Conservation (phyloP, 495 filamentous ascomycete species). For the Polyplosphaeria fusca region DNA sequence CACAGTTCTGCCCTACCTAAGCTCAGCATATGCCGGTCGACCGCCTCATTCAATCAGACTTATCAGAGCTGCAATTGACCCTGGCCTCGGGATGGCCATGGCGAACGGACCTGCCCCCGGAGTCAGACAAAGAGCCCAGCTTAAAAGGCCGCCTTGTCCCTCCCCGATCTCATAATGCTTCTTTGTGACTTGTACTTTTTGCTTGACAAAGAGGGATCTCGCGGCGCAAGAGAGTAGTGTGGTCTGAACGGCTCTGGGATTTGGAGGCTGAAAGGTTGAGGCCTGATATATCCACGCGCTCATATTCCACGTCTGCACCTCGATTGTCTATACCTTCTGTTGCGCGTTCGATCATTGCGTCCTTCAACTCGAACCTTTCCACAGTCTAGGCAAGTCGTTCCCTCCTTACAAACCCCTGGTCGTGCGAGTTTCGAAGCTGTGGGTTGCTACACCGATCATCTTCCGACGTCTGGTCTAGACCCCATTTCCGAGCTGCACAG, state of each 20-base stretch:
- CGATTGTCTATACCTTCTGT: not conserved
- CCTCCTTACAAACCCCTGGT: no score
- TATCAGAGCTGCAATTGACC: conserved; percentile 4
- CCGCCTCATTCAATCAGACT: conserved; percentile 20
- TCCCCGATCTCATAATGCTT: not conserved
- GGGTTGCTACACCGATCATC: not conserved
- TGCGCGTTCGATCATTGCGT: no score
- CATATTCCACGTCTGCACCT: not conserved
- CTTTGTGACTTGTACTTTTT: not conserved
- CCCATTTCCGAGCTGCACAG: not conserved
- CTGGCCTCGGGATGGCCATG: not conserved
- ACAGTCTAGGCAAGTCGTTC: no score
- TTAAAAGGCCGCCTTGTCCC: not conserved
- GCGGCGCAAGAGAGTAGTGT: not conserved
- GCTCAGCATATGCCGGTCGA: conserved; percentile 6
- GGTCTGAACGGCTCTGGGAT: not conserved
- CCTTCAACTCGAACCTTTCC: no score
- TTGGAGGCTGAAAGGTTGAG: not conserved
- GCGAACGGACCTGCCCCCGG: not conserved
- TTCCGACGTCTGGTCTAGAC: not conserved
- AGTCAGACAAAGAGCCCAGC: not conserved
- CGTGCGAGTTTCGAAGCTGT: no score
- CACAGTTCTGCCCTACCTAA: not conserved
- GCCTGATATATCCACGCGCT: not conserved
- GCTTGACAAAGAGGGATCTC: not conserved